Conservation (phyloP, 805 yeast species). For the Saturnispora galanensis region DNA sequence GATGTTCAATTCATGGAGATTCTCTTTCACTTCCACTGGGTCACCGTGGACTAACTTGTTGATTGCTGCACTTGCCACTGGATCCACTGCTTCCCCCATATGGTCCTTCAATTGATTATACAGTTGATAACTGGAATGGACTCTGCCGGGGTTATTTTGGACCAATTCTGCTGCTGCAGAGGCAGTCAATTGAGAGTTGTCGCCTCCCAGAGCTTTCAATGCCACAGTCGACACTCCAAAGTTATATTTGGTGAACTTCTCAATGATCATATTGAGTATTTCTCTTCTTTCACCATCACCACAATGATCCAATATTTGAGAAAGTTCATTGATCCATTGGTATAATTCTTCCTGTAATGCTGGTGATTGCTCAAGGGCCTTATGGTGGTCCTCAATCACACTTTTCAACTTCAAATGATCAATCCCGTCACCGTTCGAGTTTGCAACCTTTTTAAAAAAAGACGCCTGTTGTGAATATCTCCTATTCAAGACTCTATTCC, state of each 20-base stretch:
- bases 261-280: conserved; percentile 19
- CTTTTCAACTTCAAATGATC: conserved; percentile 1
- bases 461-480: no score
- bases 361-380: background rate
- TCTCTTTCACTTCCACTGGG: conserved; percentile 16
- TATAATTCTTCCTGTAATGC: conserved; percentile 12
- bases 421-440: conserved; percentile 4
- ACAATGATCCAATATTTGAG: conserved; percentile 9
- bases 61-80: conserved; percentile 12
- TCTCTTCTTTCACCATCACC: conserved; percentile 10
- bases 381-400: conserved; percentile 11
- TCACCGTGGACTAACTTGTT: conserved; percentile 20
- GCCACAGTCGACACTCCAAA: conserved; percentile 20
- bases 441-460: no score
- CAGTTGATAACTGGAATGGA: conserved; percentile 26
- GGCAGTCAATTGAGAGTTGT: conserved; percentile 7
- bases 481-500: no score
- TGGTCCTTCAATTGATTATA: conserved; percentile 12
- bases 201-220: conserved; percentile 4
- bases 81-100: conserved; percentile 3
- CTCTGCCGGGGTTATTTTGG: conserved; percentile 30
- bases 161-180: conserved; percentile 20
- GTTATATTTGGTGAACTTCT: conserved; percentile 19
- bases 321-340: conserved; percentile 8
- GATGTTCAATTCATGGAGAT: conserved; percentile 11